phyloP scores from a whole-genome alignment of 352 stramenopile species.

The Globisporangium solare region DNA sequence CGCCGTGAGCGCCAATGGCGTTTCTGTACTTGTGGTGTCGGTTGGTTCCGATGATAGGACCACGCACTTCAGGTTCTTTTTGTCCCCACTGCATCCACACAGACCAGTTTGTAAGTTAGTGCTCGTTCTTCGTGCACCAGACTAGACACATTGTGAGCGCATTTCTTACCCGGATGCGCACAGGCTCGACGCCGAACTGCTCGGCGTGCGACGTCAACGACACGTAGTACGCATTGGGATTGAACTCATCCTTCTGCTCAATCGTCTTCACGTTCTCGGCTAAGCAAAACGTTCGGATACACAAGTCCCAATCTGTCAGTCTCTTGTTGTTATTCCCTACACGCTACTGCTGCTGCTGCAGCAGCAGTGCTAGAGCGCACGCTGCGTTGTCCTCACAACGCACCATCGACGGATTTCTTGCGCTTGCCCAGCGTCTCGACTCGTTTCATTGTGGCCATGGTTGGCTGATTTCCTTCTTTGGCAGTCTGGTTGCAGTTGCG shows the following conservation, averaged over 20 bases:
- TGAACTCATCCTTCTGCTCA: conserved; percentile 81
- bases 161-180: conserved; percentile 67
- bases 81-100: conserved; percentile 85
- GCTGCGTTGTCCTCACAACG: neutral
- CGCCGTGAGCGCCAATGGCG: conserved; percentile 97
- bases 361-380: neutral
- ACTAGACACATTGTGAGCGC: neutral
- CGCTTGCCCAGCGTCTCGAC: conserved; percentile 84
- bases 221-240: conserved; percentile 85
- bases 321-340: neutral
- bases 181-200: conserved; percentile 83
- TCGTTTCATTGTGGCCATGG: conserved; percentile 59
- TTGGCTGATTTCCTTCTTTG: neutral
- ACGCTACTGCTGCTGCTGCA: neutral
- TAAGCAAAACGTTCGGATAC: conserved; percentile 13
- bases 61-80: conserved; percentile 86
- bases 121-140: neutral
- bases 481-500: neutral
- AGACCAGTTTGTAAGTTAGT: neutral
- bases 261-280: conserved; percentile 80
- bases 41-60: conserved; percentile 95
- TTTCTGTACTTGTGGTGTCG: conserved; percentile 96
- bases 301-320: conserved; percentile 1
- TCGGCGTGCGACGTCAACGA: conserved; percentile 85
- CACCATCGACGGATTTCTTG: conserved; percentile 87